Base-by-base conservation (phyloP, 1,139 yeast genomes). In the Suhomyces panamericanus region DNA sequence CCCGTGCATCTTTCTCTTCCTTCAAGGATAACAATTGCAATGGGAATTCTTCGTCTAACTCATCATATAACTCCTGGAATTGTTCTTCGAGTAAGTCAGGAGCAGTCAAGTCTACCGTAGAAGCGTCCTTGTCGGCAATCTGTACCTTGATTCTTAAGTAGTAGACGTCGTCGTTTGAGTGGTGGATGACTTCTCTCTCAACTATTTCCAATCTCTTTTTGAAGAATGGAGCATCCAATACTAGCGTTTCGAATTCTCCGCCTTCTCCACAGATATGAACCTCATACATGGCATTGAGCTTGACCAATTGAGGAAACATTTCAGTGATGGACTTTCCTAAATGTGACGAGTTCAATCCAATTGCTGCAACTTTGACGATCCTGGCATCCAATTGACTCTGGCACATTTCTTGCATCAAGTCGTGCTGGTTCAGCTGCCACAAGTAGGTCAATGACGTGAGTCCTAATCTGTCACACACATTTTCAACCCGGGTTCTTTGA, bases 251-350 rank as follows among this genome's bases (percentile, higher is more conserved):
- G 62, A 90, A 93, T 63, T 93, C 99, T 1, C 99, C 99, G 16
- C 99, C 99, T 69, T 93, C 99, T 8, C 99, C 99, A 69, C 99
- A 93, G 0, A 93, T 81, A 62, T 93, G 97, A 9, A 91, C 87
- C 2, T 91, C 95, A 62, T 81, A 91, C 65, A 70, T 67, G 10
- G 62, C 53, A 58, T 91, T 86, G 52, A 91, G 69, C 33, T 70
- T 71, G 10, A 77, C 56, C 58, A 93, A 64, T 1, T 71, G 75
- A 0, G 89, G 85, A 45, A 78, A 78, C 53, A 86, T 69, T 52
- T 87, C 77, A 2, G 73, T 76, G 35, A 93, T 70, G 4, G 84
- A 70, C 59, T 78, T 76, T 1, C 95, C 96, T 49, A 93, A 69
- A 64, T 90, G 89, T 1, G 59, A 60, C 10, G 76, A 70, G 43